These are phyloP conservation scores for Plicaturopsis crispa DNA, from an alignment of 768 basidiomycete genomes.

Conservation along the genomic window DNA sequence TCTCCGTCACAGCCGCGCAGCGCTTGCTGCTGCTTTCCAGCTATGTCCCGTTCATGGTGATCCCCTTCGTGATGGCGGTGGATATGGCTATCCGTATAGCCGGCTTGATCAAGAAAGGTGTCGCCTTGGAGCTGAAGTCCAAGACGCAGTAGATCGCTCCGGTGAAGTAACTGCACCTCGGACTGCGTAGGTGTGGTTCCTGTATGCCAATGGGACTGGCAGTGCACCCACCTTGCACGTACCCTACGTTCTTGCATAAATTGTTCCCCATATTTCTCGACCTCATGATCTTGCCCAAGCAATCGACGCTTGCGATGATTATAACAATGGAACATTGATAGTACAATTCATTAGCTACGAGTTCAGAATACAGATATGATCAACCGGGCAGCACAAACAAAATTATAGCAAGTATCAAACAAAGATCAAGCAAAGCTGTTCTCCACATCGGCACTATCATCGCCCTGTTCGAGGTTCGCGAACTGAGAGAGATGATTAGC, in stretches of 20 bases:
- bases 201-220: too few species aligned
- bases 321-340: too few species aligned
- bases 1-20: conserved; percentile 26
- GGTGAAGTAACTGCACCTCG: too few species aligned
- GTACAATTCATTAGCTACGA: too few species aligned
- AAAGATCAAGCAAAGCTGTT: conserved; percentile 76
- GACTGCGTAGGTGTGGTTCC: too few species aligned
- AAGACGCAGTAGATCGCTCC: background rate
- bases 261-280: too few species aligned
- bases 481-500: conserved; percentile 42
- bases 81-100: conserved; percentile 47
- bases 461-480: conserved; percentile 81
- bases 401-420: too few species aligned
- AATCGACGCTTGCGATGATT: too few species aligned
- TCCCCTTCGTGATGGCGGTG: conserved; percentile 65
- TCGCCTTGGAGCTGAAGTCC: background rate
- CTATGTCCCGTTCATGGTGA: conserved; percentile 70
- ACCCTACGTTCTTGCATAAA: too few species aligned
- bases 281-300: too few species aligned
- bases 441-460: conserved; percentile 93
- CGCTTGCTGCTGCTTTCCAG: conserved; percentile 49
- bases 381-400: too few species aligned
- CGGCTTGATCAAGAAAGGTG: background rate
- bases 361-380: too few species aligned
- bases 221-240: background rate